Evolutionary conservation across 2,329 filamentous ascomycete species (phyloP).

Genomic region (Fusarium scirpi): DNA sequence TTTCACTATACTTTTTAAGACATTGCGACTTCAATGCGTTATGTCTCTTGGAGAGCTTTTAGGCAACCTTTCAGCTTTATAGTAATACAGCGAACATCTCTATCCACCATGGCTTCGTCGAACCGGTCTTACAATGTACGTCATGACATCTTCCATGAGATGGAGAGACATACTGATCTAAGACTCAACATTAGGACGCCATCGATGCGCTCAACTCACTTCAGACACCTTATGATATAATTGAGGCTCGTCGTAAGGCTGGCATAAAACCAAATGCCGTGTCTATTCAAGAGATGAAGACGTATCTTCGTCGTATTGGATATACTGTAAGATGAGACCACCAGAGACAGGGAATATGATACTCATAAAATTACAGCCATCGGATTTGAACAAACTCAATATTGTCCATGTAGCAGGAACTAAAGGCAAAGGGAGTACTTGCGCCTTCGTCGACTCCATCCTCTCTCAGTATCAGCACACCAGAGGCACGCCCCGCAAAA

Average conservation of each 20-base stretch:
- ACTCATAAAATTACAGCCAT: conserved; percentile 45
- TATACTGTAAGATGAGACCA: conserved; percentile 66
- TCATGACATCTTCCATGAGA: not conserved
- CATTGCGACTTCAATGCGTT: conserved; percentile 48
- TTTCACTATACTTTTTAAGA: conserved; percentile 7
- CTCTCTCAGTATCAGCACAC: conserved; percentile 63
- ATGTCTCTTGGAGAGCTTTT: conserved; percentile 48
- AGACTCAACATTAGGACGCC: conserved; percentile 73
- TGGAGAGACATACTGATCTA: conserved; percentile 6
- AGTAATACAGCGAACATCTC: conserved; percentile 23
- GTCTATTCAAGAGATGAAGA: conserved; percentile 81
- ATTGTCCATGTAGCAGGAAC: conserved; percentile 79
- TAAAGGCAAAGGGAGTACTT: conserved; percentile 82
- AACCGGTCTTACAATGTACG: conserved; percentile 53
- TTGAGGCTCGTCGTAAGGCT: conserved; percentile 82
- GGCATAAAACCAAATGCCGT: conserved; percentile 76
- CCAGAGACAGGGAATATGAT: not conserved
- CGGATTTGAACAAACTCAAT: conserved; percentile 70
- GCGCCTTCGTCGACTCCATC: conserved; percentile 74
- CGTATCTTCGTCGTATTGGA: conserved; percentile 81
- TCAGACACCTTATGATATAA: conserved; percentile 85
- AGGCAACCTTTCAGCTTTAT: conserved; percentile 38
- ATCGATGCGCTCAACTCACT: conserved; percentile 88
- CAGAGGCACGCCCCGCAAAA: conserved; percentile 55
- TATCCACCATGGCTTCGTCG: conserved; percentile 48